A percentile compares a stretch with the other conserved stretches of the same genome.
phyloP scores from a whole-genome alignment of 768 basidiomycete species.

The Pleurotus tuber-regium region DNA sequence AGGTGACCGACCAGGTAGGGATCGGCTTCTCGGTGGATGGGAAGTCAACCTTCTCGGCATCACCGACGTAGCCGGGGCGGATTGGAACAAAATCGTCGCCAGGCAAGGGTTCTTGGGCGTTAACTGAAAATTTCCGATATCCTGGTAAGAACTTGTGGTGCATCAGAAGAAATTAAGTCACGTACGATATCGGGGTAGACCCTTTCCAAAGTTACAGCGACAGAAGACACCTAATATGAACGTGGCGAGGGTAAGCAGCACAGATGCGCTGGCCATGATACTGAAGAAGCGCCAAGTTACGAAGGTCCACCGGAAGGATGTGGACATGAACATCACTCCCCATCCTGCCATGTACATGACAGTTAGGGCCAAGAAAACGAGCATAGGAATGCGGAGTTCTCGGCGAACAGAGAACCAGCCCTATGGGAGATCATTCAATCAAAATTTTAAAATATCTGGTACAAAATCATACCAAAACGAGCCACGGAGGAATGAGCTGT shows the following conservation, averaged over 20 bases:
- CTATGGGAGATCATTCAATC: constrained; percentile 25
- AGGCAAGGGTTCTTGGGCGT: constrained; percentile 47
- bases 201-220: constrained; percentile 75
- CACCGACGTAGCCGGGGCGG: constrained; percentile 29
- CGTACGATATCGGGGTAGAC: constrained; percentile 65
- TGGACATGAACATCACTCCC: constrained; percentile 70
- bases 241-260: constrained; percentile 50
- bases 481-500: constrained; percentile 69
- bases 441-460: constrained; percentile 1
- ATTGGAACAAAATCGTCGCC: constrained; percentile 25
- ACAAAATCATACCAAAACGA: constrained; percentile 47
- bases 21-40: constrained; percentile 50
- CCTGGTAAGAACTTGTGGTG: too few species aligned
- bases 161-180: constrained; percentile 6
- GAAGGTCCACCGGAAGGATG: constrained; percentile 76
- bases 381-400: constrained; percentile 58
- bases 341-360: constrained; percentile 64
- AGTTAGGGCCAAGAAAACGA: constrained; percentile 61
- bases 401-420: constrained; percentile 77
- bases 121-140: constrained; percentile 51
- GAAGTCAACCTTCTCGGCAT: constrained; percentile 62
- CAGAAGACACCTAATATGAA: constrained; percentile 66
- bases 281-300: constrained; percentile 73
- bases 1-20: constrained; percentile 50
- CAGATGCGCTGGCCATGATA: constrained; percentile 56